Evolutionary conservation across 257 asterid species (phyloP).

Genomic region (Solanum sitiens): DNA sequence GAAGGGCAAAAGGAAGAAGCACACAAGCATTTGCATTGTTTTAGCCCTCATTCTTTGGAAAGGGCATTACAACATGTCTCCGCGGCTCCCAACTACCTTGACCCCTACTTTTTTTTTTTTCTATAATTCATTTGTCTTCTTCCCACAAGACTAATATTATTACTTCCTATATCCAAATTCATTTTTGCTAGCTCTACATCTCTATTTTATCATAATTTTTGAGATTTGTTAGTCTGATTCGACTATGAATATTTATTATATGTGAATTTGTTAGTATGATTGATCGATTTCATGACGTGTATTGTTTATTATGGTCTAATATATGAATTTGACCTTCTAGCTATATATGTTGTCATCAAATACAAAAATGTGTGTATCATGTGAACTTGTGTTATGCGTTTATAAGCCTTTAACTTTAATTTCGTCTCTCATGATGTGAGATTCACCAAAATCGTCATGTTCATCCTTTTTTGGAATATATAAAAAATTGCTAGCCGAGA

Average conservation of each 20-base stretch:
- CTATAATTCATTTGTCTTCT: not conserved
- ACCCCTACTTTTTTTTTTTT: not conserved
- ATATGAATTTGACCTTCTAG: not conserved
- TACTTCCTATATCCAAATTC: too few species aligned
- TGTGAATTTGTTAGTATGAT: not conserved
- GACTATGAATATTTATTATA: not conserved
- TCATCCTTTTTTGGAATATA: not conserved
- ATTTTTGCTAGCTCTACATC: too few species aligned
- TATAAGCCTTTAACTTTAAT: not conserved
- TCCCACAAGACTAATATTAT: too few species aligned
- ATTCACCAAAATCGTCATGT: not conserved
- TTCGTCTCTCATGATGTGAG: not conserved
- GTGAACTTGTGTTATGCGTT: not conserved
- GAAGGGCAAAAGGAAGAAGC: not conserved
- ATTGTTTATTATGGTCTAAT: not conserved
- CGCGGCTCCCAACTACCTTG: not conserved
- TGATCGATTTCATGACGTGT: not conserved
- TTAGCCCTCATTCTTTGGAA: not conserved
- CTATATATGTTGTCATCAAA: not conserved
- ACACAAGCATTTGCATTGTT: not conserved
- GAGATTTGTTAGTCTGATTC: not conserved
- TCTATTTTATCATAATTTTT: too few species aligned
- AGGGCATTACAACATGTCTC: not conserved
- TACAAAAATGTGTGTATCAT: fast-evolving
- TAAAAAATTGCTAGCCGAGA: not conserved